Base-by-base conservation (phyloP, 192 early-diverging fungal genomes). In the Coemansia sp. region DNA sequence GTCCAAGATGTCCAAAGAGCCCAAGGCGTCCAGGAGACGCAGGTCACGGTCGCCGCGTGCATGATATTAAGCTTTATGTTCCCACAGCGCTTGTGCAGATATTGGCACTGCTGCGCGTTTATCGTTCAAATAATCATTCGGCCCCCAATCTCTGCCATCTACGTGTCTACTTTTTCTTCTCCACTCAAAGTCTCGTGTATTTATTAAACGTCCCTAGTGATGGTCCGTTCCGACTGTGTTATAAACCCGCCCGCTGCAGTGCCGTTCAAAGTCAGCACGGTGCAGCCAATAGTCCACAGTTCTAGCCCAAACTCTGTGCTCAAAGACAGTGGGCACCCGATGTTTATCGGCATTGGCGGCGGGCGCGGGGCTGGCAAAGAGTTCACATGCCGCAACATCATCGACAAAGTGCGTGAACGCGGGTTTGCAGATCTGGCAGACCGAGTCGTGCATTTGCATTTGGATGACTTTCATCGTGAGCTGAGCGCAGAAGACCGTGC, bases 391-490 rank as follows among this genome's bases (percentile, higher is more conserved):
- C 68, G 66, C 9, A 50, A 75, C 47, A 61, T 83, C 58, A 73
- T 75, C 62, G 65, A 75, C 49, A 75, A 64, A 38, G 64, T 81
- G 60, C 72, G 69, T 31, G 69, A 72, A 66, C 72, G 66, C 52
- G 84, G 74, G 62, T 74, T 59, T 34, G 62, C 53, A 26, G 77
- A 83, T 70, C 75, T 81, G 46, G 81, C 69, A 8, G 78, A 79
- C 17, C 81, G 78, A 7, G 85, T 85, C 46, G 71, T 84, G 40
- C 59, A 87, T 42, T 77, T 89, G 49, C 83, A 86, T 57, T 65
- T 89, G 56, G 86, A 88, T 50, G 85, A 88, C 65, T 91, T 87
- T 57, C 86, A 88, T 60, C 83, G 69, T 31, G 85, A 86, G 52
- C 74, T 88, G 22, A 64, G 74, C 8, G 62, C 72, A 8, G 78